Percentiles rank a stretch among this genome's conserved stretches.
Conservation (phyloP, 768 basidiomycete genomes). For the Coprinopsis strossmayeri region DNA sequence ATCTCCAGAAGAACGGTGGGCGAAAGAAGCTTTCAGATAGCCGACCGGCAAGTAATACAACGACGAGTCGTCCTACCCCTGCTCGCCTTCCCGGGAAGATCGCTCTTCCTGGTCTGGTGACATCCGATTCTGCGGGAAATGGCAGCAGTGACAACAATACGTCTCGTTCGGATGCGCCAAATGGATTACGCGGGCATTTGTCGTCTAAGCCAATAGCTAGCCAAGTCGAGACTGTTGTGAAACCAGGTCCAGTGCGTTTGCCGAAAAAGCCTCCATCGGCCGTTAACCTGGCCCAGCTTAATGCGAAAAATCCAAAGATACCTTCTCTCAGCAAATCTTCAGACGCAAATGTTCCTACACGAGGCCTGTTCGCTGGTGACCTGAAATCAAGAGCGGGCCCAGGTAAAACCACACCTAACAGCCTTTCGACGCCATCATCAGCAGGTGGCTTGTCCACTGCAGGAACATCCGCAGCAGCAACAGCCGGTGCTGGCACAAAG, state of each 20-base stretch:
- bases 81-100: slow-evolving; percentile 8
- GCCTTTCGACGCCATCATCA: slow-evolving; percentile 14
- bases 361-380: slow-evolving; percentile 6
- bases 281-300: neutral
- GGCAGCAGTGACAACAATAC: neutral
- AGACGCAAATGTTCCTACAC: neutral
- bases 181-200: no score
- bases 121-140: neutral
- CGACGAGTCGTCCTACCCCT: neutral
- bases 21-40: neutral
- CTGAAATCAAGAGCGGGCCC: slow-evolving; percentile 3
- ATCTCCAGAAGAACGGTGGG: neutral
- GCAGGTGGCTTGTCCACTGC: neutral
- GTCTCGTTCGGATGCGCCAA: no score
- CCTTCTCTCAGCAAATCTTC: slow-evolving; percentile 5
- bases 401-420: slow-evolving; percentile 8
- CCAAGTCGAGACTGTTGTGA: neutral
- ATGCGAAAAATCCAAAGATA: neutral
- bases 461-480: neutral
- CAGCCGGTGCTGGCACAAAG: neutral
- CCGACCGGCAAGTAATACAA: neutral
- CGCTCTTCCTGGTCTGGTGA: slow-evolving; percentile 5
- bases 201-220: neutral
- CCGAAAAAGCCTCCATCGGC: slow-evolving; percentile 2
- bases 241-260: neutral